Base-by-base conservation (phyloP, 768 basidiomycete species). In the Boletellus ananas region DNA sequence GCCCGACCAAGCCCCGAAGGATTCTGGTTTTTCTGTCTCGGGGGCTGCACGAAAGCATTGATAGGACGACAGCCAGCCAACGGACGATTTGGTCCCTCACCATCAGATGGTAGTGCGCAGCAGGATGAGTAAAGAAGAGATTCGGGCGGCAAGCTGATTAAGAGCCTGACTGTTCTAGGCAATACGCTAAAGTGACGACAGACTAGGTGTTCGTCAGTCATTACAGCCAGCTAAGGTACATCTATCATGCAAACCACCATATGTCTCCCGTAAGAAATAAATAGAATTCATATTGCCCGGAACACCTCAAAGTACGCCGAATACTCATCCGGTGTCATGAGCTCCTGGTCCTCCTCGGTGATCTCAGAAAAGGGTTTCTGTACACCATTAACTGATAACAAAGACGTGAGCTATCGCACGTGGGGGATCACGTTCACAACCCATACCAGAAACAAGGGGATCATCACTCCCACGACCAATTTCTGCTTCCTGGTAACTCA, bases 261-360 rank as follows among this genome's bases (percentile, higher is more conserved):
- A 18, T n/a, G 50, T 50, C 43, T 41, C 36, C 39, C 33, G 34
- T 49, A 45, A 14, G 52, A 49, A 35, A 45, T 49, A 49, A 9
- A 46, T 36, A 43, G 9, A 23, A 16, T 34, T 36, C 50, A 42
- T 23, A 33, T 45, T 45, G 76, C 72, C 67, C 81, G 79, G 63
- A 83, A 73, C 52, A 90, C 73, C 58, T 87, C 81, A 62, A 84
- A 91, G 70, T 80, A 92, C 31, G 81, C 81, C 27, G 84, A 83
- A 63, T 95, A 95, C 68, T 96, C 94, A 49, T 94, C 94, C 2
- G 90, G 85, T 4, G 90, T 90, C 94, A 96, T 96, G 58, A 84
- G 63, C 41, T 93, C 94, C 60, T 93, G 87, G 63, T 94, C 87
- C 57, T 93, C 94, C 59, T 96, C 94, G 3, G 90, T 94, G 37